Base-by-base conservation (phyloP, 345 rosid genomes). In the Pugionium dolabratum region DNA sequence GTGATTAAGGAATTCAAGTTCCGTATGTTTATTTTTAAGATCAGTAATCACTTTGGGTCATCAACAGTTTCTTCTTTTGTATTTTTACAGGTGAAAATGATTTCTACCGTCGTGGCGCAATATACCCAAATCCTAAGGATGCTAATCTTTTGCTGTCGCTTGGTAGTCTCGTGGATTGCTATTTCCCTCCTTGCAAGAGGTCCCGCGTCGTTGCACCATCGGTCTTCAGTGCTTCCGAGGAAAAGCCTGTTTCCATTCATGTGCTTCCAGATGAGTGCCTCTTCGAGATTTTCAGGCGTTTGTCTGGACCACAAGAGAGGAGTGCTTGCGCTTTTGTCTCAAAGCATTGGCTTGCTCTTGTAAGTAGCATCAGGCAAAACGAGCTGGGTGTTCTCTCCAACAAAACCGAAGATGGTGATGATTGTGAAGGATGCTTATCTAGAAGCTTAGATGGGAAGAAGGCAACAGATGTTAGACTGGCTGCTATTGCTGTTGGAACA, bases 241-340 rank as follows among this genome's bases (percentile, higher is more conserved):
- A 79, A 40, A 82, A 80, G 78, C 66, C 72, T 42, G 73, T 79
- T 58, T 85, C 91, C 1, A 79, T 94, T 3, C 91, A 94, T 50
- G 83, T 81, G 51, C 82, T 94, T 1, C 99, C 97, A 0, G 96
- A 94, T 35, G 99, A 94, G 76, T 94, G 99, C 66, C 84, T 94
- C 50, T 91, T 88, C 40, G 99, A 94, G 81, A 86, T 94, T 75
- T 76, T 94, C 62, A 78, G 95, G 45, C 82, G 93, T 25, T 62
- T 94, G 75, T 70, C 84, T 51, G 89, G 87, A 36, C 80, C 87
- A 2, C 78, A 79, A 66, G 99, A 87, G 80, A 84, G 91, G 82
- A 85, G 88, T 73, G 80, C 84, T 45, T 84, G 85, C 29, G 93
- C 96, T 48, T 81, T 83, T 54, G 97, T 91, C 59, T 94, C 99